phyloP scores from a whole-genome alignment of 345 rosid genomes.

The Pugionium dolabratum region DNA sequence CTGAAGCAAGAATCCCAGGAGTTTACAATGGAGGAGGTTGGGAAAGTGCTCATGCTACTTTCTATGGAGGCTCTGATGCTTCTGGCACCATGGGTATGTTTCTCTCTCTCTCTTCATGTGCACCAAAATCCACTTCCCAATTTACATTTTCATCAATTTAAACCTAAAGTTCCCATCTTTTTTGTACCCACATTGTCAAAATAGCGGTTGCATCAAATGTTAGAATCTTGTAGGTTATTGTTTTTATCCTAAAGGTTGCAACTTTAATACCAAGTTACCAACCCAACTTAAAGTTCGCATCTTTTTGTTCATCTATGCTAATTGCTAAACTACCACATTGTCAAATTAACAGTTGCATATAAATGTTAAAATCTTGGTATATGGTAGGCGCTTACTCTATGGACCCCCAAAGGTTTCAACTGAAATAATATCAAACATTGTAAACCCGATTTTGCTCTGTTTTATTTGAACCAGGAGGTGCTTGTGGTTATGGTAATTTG shows the following conservation, averaged over 20 bases:
- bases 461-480: constrained; percentile 50
- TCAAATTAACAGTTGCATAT: neutral
- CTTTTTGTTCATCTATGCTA: neutral
- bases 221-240: too few species aligned
- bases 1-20: constrained; percentile 77
- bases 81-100: constrained; percentile 84
- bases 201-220: too few species aligned
- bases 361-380: neutral
- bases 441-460: neutral
- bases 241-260: neutral
- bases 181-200: constrained; percentile 10
- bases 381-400: neutral
- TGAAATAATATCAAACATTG: neutral
- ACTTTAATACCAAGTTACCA: neutral
- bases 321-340: constrained; percentile 11
- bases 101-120: too few species aligned
- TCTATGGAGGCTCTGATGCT: constrained; percentile 87
- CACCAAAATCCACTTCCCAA: too few species aligned
- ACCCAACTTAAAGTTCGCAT: neutral
- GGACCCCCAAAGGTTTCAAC: neutral
- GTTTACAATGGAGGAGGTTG: constrained; percentile 64
- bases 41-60: constrained; percentile 87
- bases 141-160: neutral
- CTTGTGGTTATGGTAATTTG: constrained; percentile 74
- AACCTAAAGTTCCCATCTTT: constrained; percentile 15